These are phyloP conservation scores for Aspergillus piperis DNA, from an alignment of 2,329 filamentous ascomycete genomes.

Conservation along the genomic window DNA sequence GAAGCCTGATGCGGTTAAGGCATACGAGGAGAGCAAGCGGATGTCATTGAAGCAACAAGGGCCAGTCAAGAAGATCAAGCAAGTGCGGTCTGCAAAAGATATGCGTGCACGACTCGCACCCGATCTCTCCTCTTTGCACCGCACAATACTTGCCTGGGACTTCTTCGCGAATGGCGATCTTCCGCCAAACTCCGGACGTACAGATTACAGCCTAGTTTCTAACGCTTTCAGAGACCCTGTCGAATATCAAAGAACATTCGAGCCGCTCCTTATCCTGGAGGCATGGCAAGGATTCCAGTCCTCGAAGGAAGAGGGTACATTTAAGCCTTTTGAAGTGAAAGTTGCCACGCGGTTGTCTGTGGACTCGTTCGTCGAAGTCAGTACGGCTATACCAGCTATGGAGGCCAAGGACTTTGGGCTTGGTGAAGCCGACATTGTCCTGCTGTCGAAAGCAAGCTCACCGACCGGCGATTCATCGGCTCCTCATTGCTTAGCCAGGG, in stretches of 20 bases:
- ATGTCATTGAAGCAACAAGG: constrained; percentile 60
- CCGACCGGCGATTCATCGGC: constrained; percentile 67
- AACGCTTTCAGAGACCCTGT: constrained; percentile 73
- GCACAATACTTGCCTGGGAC: constrained; percentile 87
- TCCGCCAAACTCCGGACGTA: constrained; percentile 70
- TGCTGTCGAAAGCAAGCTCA: constrained; percentile 73
- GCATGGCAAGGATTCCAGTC: constrained; percentile 95
- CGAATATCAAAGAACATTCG: constrained; percentile 86
- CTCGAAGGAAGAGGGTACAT: constrained; percentile 79
- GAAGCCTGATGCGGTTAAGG: constrained; percentile 44
- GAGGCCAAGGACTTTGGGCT: constrained; percentile 72
- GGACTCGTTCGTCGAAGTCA: constrained; percentile 90
- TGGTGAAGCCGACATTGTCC: constrained; percentile 82
- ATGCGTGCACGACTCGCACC: constrained; percentile 91
- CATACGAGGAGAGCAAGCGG: constrained; percentile 51
- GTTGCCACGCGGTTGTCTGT: constrained; percentile 85
- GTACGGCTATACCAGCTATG: constrained; percentile 72
- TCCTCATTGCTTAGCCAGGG: constrained; percentile 81
- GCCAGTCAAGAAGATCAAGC: constrained; percentile 81
- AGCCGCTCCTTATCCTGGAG: constrained; percentile 85
- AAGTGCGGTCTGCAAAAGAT: constrained; percentile 82
- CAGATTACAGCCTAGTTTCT: constrained; percentile 73
- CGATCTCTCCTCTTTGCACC: constrained; percentile 81
- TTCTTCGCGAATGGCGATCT: constrained; percentile 88
- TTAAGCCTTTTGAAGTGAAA: constrained; percentile 82